phyloP scores from a whole-genome alignment of 2,329 filamentous ascomycete genomes.

The Penicillium sp. region DNA sequence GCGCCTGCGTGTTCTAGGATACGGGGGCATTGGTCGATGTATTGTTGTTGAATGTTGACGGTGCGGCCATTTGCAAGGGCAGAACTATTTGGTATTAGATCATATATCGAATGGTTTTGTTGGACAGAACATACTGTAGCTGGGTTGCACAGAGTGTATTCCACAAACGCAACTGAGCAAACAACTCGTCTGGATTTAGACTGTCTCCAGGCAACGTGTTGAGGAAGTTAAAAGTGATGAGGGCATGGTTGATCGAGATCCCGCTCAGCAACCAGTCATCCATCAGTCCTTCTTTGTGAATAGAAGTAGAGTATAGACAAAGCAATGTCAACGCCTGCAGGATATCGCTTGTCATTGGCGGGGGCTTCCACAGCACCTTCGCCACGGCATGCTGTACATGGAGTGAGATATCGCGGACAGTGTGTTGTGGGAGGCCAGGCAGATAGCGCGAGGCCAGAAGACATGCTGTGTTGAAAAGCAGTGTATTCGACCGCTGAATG shows the following conservation, averaged over 20 bases:
- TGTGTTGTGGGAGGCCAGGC: slow-evolving; percentile 29
- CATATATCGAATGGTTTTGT: too few relatives aligned
- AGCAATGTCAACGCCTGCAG: slow-evolving; percentile 34
- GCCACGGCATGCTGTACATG: slow-evolving; percentile 34
- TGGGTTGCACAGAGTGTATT: slow-evolving; percentile 36
- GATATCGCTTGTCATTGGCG: slow-evolving; percentile 31
- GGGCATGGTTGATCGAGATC: slow-evolving; percentile 37
- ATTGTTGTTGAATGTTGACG: slow-evolving; percentile 29
- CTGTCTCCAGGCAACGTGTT: slow-evolving; percentile 19
- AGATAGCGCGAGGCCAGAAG: slow-evolving; percentile 35
- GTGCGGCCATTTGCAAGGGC: slow-evolving; percentile 33
- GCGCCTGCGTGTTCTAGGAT: slow-evolving; percentile 32
- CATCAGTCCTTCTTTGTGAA: slow-evolving; percentile 35
- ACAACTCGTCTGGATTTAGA: slow-evolving; percentile 29
- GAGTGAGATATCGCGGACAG: slow-evolving; percentile 30
- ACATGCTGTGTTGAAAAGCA: slow-evolving; percentile 36
- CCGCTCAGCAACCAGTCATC: slow-evolving; percentile 39
- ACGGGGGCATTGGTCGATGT: slow-evolving; percentile 31
- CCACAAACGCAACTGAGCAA: slow-evolving; percentile 34
- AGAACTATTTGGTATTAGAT: slow-evolving; percentile 22
- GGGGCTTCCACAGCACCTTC: slow-evolving; percentile 30
- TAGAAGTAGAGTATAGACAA: slow-evolving; percentile 32
- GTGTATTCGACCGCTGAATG: slow-evolving; percentile 30
- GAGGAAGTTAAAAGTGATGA: slow-evolving; percentile 22
- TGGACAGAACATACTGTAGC: slow-evolving; percentile 27